Percentiles rank a stretch among this genome's conserved stretches.
Evolutionary conservation across 106 monocot species (phyloP).

Genomic region (Apostasia ramifera): DNA sequence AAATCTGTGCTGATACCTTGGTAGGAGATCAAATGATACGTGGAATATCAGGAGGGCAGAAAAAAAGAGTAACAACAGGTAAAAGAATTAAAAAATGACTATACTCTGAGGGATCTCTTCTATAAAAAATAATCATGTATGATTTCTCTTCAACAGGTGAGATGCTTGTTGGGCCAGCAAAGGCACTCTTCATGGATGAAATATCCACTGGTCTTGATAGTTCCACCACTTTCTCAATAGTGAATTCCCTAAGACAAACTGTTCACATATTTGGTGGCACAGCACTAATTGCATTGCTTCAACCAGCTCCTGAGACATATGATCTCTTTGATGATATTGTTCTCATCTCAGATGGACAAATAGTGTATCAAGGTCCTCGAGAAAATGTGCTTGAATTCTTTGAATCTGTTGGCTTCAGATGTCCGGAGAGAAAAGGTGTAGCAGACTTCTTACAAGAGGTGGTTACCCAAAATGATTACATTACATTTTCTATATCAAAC

Average conservation of each 20-base stretch:
- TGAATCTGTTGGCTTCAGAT: slow-evolving; percentile 52
- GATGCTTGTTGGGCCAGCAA: slow-evolving; percentile 72
- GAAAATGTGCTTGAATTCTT: slow-evolving; percentile 63
- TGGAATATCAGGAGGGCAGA: slow-evolving; percentile 69
- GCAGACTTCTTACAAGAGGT: slow-evolving; percentile 78
- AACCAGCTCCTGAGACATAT: slow-evolving; percentile 69
- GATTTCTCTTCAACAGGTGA: slow-evolving; percentile 30
- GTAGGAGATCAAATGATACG: slow-evolving; percentile 65
- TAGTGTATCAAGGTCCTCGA: slow-evolving; percentile 67
- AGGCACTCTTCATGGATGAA: slow-evolving; percentile 68
- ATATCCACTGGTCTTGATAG: slow-evolving; percentile 71
- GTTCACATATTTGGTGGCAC: slow-evolving; percentile 54
- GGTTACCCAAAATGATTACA: not conserved
- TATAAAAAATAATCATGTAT: too few species aligned
- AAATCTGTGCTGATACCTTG: slow-evolving; percentile 68
- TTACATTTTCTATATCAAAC: too few species aligned
- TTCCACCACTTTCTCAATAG: slow-evolving; percentile 56
- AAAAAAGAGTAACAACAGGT: slow-evolving; percentile 72
- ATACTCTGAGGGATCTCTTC: too few species aligned
- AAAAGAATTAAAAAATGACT: not conserved
- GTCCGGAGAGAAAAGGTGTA: slow-evolving; percentile 66
- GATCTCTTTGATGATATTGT: slow-evolving; percentile 61
- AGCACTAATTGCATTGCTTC: slow-evolving; percentile 55
- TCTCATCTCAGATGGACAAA: slow-evolving; percentile 60
- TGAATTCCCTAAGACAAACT: slow-evolving; percentile 48